Evolutionary conservation across 305 asterid species (phyloP).

Genomic region (Fraxinus greggii): DNA sequence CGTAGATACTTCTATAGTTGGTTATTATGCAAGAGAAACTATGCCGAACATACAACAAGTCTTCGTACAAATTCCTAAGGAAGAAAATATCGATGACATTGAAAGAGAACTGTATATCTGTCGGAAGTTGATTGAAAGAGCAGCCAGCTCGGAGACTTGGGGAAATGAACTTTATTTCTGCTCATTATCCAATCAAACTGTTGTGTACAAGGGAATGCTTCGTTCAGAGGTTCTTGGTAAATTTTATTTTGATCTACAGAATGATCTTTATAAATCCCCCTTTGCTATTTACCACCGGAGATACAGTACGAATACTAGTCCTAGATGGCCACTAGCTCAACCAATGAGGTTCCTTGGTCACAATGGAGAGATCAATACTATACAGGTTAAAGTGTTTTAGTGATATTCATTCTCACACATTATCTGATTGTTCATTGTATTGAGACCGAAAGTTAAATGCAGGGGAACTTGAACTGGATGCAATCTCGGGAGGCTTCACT

Average conservation of each 20-base stretch:
- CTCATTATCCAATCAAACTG: conserved; percentile 90
- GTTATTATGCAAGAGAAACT: conserved; percentile 78
- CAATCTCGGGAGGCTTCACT: conserved; percentile 92
- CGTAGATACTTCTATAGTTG: conserved; percentile 74
- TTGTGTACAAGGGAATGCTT: conserved; percentile 98
- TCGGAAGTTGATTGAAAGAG: conserved; percentile 84
- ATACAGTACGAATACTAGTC: conserved; percentile 96
- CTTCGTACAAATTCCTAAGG: conserved; percentile 77
- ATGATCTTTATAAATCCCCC: conserved; percentile 67
- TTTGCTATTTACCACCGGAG: conserved; percentile 97
- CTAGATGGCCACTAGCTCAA: conserved; percentile 98
- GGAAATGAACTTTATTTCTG: conserved; percentile 88
- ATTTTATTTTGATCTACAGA: conserved; percentile 85
- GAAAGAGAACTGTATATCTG: conserved; percentile 92
- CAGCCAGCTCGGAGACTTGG: conserved; percentile 69
- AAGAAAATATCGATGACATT: conserved; percentile 86
- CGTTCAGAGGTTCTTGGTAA: conserved; percentile 94
- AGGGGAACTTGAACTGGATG: conserved; percentile 99
- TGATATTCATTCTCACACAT: conserved; percentile 20
- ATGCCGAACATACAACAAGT: conserved; percentile 92
- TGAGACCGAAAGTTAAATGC: conserved; percentile 27
- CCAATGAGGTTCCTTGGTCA: conserved; percentile 99
- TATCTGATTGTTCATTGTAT: conserved; percentile 26
- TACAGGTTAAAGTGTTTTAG: conserved; percentile 62
- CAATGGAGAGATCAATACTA: conserved; percentile 98